Conservation (phyloP, 169 alveolate genomes). For the Besnoitia besnoiti region DNA sequence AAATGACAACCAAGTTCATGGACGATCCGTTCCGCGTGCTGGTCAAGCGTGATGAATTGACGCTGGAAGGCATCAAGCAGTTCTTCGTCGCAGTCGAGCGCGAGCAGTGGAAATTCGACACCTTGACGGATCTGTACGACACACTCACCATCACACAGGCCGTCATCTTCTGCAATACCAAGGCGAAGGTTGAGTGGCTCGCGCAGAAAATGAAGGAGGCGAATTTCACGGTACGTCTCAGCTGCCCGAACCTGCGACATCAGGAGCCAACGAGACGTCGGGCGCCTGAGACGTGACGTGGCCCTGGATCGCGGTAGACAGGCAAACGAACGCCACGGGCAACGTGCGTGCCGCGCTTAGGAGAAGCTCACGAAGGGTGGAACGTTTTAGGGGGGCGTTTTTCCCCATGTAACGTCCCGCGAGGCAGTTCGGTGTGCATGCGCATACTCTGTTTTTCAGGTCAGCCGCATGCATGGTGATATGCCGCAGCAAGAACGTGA, state of each 20-base stretch:
- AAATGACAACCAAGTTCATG: constrained; percentile 91
- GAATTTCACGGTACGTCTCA: constrained; percentile 90
- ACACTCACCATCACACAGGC: constrained; percentile 98
- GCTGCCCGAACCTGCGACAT: no score
- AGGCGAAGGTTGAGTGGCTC: constrained; percentile 93
- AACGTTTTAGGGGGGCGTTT: no score
- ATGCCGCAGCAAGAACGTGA: constrained; percentile 98
- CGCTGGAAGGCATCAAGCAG: constrained; percentile 98
- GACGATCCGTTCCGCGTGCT: constrained; percentile 97
- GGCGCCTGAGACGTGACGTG: no score
- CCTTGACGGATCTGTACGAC: constrained; percentile 97
- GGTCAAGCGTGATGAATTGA: constrained; percentile 98
- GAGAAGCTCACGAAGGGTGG: no score
- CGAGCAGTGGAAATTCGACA: constrained; percentile 99
- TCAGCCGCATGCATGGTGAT: constrained; percentile 96
- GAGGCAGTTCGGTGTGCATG: no score
- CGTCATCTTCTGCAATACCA: constrained; percentile 98
- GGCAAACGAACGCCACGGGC: no score
- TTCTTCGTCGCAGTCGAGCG: constrained; percentile 97
- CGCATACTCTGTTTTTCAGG: constrained; percentile 56
- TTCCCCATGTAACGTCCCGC: no score
- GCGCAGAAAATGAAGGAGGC: constrained; percentile 97
- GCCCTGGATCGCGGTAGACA: no score
- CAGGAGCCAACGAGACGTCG: no score
- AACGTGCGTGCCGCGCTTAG: no score